Conservation (phyloP, 148 eudicot genomes). For the Pharnaceum exiguum region DNA sequence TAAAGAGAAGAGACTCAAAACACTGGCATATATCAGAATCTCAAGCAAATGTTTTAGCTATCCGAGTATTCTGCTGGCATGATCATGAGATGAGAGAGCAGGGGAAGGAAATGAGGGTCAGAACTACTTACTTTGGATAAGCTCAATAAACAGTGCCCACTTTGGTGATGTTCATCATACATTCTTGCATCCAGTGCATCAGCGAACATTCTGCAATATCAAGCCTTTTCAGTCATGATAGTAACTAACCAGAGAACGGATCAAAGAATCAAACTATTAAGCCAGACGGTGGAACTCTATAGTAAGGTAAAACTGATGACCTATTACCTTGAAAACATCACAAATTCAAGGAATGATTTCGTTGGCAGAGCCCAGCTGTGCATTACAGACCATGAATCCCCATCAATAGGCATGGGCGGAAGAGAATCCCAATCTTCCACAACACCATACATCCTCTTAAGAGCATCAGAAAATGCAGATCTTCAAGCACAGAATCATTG, state of each 20-base stretch:
- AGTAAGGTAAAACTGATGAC: no score
- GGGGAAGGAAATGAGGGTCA: background rate
- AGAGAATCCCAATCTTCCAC: slow-evolving; percentile 38
- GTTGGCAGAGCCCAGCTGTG: slow-evolving; percentile 93
- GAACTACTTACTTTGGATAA: slow-evolving; percentile 56
- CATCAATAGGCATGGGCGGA: slow-evolving; percentile 80
- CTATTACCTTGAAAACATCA: slow-evolving; percentile 96
- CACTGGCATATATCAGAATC: no score
- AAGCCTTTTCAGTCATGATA: background rate
- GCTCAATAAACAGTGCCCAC: slow-evolving; percentile 67
- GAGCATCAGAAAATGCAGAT: slow-evolving; percentile 69
- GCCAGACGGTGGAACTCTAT: no score
- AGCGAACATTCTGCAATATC: slow-evolving; percentile 76
- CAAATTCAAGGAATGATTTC: slow-evolving; percentile 77
- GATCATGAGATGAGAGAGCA: no score
- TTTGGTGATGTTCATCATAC: slow-evolving; percentile 55
- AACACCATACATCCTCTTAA: slow-evolving; percentile 71
- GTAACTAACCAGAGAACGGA: background rate
- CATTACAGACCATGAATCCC: slow-evolving; percentile 88
- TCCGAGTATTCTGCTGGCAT: no score
- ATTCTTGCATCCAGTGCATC: slow-evolving; percentile 71
- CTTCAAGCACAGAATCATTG: slow-evolving; percentile 31
- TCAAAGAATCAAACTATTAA: no score
- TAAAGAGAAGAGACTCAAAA: no score
- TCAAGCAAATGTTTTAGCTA: no score